Conservation (phyloP, 2,329 filamentous ascomycete genomes). For the Beauveria sp. region DNA sequence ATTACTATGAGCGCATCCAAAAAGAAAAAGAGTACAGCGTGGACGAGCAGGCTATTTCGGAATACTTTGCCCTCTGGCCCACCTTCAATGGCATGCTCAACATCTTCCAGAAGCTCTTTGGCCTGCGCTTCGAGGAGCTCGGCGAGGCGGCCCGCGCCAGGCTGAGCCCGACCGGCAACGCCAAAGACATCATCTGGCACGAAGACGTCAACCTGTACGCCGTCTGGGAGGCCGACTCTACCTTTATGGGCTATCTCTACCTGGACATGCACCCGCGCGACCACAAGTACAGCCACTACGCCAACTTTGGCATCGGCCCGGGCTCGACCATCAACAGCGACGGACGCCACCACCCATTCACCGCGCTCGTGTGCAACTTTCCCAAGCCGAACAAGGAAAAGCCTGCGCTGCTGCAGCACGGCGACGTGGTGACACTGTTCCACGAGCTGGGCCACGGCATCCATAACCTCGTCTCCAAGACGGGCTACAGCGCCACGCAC, state of each 20-base stretch:
- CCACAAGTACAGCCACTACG: conserved; percentile 82
- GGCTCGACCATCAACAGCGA: conserved; percentile 61
- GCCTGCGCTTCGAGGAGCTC: conserved; percentile 61
- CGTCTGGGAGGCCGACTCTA: conserved; percentile 69
- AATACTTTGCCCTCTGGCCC: conserved; percentile 73
- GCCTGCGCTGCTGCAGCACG: conserved; percentile 72
- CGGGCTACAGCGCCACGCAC: conserved; percentile 28
- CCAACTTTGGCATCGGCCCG: conserved; percentile 76
- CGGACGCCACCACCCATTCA: conserved; percentile 66
- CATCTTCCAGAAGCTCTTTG: conserved; percentile 6
- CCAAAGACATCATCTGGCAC: conserved; percentile 71
- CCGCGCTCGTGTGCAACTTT: conserved; percentile 78
- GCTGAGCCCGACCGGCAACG: conserved; percentile 59
- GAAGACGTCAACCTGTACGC: conserved; percentile 74
- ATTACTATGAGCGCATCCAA: conserved; percentile 74
- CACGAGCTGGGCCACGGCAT: conserved; percentile 39
- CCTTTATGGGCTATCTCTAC: conserved; percentile 77
- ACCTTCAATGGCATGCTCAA: conserved; percentile 60
- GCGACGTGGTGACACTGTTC: conserved; percentile 77
- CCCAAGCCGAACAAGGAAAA: conserved; percentile 71
- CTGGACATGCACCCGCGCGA: conserved; percentile 72
- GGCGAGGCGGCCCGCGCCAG: conserved; percentile 55
- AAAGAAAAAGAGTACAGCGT: conserved; percentile 74
- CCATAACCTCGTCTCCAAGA: conserved; percentile 28
- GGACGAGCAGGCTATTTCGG: conserved; percentile 70